Evolutionary conservation across 768 basidiomycete genomes (phyloP), one percentile per base, ranked within the genome.

Genomic region (Tricholoma hemisulphureum): DNA sequence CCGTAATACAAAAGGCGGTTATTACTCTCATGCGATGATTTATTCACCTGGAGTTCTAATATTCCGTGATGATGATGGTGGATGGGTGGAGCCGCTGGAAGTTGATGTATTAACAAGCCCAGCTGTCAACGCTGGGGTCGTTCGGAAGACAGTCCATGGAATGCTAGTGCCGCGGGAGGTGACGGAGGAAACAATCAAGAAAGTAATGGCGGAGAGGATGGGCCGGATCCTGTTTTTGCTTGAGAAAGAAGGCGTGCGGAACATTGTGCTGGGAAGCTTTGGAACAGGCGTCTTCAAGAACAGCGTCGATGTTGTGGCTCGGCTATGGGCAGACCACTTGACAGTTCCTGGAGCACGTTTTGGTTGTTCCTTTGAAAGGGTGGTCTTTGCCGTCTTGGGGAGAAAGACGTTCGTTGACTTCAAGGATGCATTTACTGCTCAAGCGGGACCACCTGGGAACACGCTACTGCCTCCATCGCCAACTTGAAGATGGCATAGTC

Each of bases 221-320:
- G 85, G 73, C 1, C 77, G 89, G 24, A 76, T 91, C 48, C 67
- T 92, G 24, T 82, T 75, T 55, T 73, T 90, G 28, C 87, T 90
- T 67, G 83, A 90, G 70, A 74, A 75, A 53, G 77, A 83, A 64
- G 83, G 85, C 16, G 80, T 79, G 16, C 77, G 73, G 65, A 77
- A 83, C 62, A 60, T 91, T 49, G 83, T 91, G 0, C 72, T 92
- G 26, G 89, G 90, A 29, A 85, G 84, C 62, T 92, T 88, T 68
- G 89, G 89, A 11, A 91, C 90, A 1, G 89, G 90, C 2, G 89
- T 87, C 2, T 92, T 91, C 71, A 76, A 75, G 55, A 92, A 92
- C 69, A 73, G 79, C 31, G 80, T 89, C 21, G 66, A 71, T 39
- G 72, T 78, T 51, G 78, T 91, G 14, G 88, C 86, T 5, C 71